Evolutionary conservation across 2,329 filamentous ascomycete genomes (phyloP).

Genomic region (Colletotrichum sp.): DNA sequence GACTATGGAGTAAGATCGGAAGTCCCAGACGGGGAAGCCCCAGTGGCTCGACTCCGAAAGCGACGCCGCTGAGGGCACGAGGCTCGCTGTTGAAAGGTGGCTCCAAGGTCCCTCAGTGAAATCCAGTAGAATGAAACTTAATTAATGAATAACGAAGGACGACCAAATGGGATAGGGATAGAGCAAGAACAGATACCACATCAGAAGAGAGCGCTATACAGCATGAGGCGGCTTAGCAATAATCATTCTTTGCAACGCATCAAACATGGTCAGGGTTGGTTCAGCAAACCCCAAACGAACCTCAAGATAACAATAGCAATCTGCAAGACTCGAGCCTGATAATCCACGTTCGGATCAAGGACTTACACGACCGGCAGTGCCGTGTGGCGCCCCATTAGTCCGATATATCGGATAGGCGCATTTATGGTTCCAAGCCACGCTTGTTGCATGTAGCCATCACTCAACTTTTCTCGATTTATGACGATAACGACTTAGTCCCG

Average conservation of each 20-base stretch:
- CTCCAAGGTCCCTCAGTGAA: constrained; percentile 23
- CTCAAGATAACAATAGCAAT: not conserved
- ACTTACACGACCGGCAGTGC: not conserved
- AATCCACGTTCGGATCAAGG: not conserved
- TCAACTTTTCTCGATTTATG: constrained; percentile 17
- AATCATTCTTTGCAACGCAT: not conserved
- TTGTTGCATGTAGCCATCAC: not conserved
- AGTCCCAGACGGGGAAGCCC: constrained; percentile 43
- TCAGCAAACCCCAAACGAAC: not conserved
- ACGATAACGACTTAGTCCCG: constrained; percentile 10
- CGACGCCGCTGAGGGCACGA: constrained; percentile 41
- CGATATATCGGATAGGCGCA: not conserved
- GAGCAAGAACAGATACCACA: not conserved
- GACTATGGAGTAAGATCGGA: constrained; percentile 67
- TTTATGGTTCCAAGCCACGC: not conserved
- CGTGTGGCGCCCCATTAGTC: not conserved
- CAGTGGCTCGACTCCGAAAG: constrained; percentile 36
- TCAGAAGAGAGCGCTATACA: not conserved
- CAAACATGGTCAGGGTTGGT: not conserved
- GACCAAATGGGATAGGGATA: not conserved
- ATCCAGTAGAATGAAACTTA: not conserved
- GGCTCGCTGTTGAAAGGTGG: constrained; percentile 43
- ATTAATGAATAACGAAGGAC: not conserved
- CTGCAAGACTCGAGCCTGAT: not conserved
- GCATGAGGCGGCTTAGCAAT: not conserved